Conservation (phyloP, 768 basidiomycete genomes). For the Leccinum boreale region DNA sequence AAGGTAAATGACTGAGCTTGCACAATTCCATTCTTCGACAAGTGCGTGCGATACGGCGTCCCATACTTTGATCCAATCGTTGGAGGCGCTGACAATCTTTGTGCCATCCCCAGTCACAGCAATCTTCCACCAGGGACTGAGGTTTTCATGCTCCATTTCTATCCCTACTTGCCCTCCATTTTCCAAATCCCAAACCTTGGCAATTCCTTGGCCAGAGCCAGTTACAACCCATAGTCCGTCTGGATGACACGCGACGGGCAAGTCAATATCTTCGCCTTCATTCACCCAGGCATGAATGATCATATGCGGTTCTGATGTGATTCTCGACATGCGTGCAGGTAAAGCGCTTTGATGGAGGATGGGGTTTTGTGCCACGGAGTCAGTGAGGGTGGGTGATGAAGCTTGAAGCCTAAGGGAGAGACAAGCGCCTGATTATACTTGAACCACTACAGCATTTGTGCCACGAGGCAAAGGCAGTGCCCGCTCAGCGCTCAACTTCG, state of each 20-base stretch:
- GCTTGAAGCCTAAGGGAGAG: too few relatives aligned
- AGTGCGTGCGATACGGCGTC: neutral
- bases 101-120: neutral
- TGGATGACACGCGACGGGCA: neutral
- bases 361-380: too few relatives aligned
- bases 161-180: constrained; percentile 1
- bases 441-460: too few relatives aligned
- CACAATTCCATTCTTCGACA: neutral
- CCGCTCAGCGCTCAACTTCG: too few relatives aligned
- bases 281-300: too few relatives aligned
- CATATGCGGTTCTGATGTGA: too few relatives aligned
- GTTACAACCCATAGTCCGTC: constrained; percentile 4
- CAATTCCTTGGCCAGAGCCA: neutral
- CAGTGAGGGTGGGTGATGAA: too few relatives aligned
- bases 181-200: constrained; percentile 1
- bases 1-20: neutral
- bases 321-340: too few relatives aligned
- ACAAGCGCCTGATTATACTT: too few relatives aligned
- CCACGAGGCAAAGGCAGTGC: too few relatives aligned
- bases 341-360: too few relatives aligned
- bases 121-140: neutral
- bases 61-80: neutral
- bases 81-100: neutral
- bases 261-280: too few relatives aligned
- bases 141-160: neutral